Percentiles rank a stretch among this genome's conserved stretches.
phyloP scores from a whole-genome alignment of 257 asterid species.

The Solanum medicagineum region DNA sequence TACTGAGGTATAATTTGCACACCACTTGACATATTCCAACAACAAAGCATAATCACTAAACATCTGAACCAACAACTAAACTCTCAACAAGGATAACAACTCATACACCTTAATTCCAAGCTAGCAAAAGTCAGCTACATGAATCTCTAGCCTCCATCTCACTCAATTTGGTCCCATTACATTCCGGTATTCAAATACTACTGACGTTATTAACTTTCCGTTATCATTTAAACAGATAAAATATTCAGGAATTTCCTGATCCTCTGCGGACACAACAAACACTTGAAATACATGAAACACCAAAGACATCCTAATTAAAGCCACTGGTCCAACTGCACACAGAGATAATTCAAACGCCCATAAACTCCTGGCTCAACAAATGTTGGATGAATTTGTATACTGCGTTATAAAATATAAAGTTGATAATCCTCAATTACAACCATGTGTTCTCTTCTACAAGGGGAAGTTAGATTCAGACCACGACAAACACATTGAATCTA shows the following conservation, averaged over 20 bases:
- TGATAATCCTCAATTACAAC: not conserved
- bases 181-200: not conserved
- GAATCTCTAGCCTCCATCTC: not conserved
- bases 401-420: not conserved
- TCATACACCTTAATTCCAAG: not conserved
- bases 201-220: not conserved
- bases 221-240: not conserved
- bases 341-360: not conserved
- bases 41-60: not conserved
- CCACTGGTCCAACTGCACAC: not conserved
- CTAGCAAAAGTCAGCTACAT: not conserved
- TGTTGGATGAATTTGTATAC: not conserved
- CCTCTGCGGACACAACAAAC: not conserved
- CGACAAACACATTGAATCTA: not conserved
- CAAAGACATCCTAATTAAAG: not conserved
- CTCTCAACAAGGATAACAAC: not conserved
- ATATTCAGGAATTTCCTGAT: not conserved
- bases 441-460: not conserved
- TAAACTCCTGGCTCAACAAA: not conserved
- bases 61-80: not conserved
- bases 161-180: not conserved
- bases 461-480: not conserved
- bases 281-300: not conserved
- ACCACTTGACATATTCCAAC: not conserved
- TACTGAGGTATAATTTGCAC: not conserved